Conservation (phyloP, 2,329 filamentous ascomycete genomes). For the Dactylella cylindrospora region DNA sequence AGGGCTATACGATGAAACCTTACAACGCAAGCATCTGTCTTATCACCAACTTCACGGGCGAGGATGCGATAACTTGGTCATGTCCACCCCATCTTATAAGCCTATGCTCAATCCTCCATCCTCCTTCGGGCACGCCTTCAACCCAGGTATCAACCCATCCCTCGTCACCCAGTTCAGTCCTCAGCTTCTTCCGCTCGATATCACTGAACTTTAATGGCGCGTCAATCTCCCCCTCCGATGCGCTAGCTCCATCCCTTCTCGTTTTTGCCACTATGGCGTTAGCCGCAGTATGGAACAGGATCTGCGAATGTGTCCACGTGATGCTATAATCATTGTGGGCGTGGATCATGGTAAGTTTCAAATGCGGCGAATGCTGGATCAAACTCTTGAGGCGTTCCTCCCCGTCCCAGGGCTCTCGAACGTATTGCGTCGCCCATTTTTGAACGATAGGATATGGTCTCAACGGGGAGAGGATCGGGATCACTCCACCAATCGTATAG, state of each 20-base stretch:
- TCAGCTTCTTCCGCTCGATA: conserved; percentile 45
- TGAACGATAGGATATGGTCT: conserved; percentile 66
- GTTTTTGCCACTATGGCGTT: conserved; percentile 55
- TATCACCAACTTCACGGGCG: conserved; percentile 23
- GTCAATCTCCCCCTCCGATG: conserved; percentile 37
- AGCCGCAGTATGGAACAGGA: conserved; percentile 64
- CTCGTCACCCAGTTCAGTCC: conserved; percentile 45
- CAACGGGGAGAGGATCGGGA: conserved; percentile 78
- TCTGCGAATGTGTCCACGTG: conserved; percentile 68
- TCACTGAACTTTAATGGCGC: conserved; percentile 50
- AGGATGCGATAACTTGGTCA: conserved; percentile 22
- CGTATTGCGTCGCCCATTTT: conserved; percentile 61
- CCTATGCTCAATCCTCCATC: conserved; percentile 47
- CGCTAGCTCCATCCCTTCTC: conserved; percentile 49
- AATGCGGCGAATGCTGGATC: conserved; percentile 56
- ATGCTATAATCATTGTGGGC: conserved; percentile 81
- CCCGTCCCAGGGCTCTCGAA: conserved; percentile 82
- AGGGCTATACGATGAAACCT: too few relatives aligned
- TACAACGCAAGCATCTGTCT: conserved; percentile 35
- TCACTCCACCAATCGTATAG: conserved; percentile 74
- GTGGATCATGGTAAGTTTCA: conserved; percentile 74
- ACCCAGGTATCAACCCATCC: conserved; percentile 47
- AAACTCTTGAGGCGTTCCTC: conserved; percentile 65
- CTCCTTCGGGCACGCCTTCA: conserved; percentile 45
- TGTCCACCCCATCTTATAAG: conserved; percentile 48